These are phyloP conservation scores for Phytophthora sojae DNA, from an alignment of 352 stramenopile species.

Conservation along the genomic window DNA sequence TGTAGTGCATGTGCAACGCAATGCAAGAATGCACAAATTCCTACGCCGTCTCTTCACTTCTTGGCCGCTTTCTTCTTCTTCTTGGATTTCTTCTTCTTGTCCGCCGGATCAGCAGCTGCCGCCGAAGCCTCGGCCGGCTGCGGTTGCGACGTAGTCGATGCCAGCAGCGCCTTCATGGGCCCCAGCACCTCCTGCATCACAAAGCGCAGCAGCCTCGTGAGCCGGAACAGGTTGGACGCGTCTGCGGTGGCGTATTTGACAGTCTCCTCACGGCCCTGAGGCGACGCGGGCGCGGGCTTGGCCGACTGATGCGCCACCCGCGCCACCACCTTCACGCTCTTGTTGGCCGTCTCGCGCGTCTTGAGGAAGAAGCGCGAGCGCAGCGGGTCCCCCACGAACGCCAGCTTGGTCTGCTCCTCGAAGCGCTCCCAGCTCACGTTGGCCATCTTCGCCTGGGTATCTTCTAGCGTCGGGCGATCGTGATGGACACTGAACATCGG, in stretches of 20 bases:
- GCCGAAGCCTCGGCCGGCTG: conserved; percentile 2
- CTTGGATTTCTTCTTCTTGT: conserved; percentile 51
- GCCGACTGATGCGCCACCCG: conserved; percentile 50
- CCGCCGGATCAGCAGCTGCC: conserved; percentile 3
- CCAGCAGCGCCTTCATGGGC: conserved; percentile 48
- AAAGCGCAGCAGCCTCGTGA: conserved; percentile 68
- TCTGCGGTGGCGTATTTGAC: conserved; percentile 43
- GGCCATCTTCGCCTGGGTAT: conserved; percentile 17
- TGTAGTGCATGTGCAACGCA: background rate
- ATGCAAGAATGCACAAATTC: background rate
- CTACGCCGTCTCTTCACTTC: conserved; percentile 7
- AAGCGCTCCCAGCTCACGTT: conserved; percentile 70
- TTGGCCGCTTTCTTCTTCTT: conserved; percentile 49
- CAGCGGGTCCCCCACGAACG: conserved; percentile 59
- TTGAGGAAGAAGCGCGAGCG: conserved; percentile 75
- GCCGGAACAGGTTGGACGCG: conserved; percentile 43
- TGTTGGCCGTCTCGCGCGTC: conserved; percentile 43
- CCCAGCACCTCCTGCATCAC: conserved; percentile 75
- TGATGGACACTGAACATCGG: conserved; percentile 6
- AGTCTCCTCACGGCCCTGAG: conserved; percentile 16
- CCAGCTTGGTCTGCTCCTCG: conserved; percentile 74
- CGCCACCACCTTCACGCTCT: conserved; percentile 49
- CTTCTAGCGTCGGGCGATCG: conserved; percentile 1
- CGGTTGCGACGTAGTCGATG: conserved; percentile 5
- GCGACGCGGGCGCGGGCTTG: conserved; percentile 20